phyloP scores from a whole-genome alignment of 2,329 filamentous ascomycete genomes.

The Aureobasidium mangrovei region DNA sequence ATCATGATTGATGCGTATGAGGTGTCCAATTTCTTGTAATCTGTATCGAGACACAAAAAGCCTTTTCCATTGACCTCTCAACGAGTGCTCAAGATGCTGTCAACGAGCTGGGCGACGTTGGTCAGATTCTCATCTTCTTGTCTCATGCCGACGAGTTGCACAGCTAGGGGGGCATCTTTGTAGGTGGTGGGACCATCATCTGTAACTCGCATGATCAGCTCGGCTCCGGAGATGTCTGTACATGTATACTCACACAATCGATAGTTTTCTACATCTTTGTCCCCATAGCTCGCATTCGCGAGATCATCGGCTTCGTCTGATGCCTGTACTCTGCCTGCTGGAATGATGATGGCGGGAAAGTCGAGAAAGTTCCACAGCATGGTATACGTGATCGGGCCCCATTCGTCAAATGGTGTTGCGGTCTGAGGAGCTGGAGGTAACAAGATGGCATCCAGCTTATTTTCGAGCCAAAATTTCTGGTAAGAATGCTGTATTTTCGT shows the following conservation, averaged over 20 bases:
- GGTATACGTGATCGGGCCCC: constrained; percentile 42
- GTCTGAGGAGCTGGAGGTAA: constrained; percentile 19
- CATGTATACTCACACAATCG: constrained; percentile 34
- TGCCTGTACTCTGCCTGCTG: constrained; percentile 26
- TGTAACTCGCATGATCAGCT: neutral
- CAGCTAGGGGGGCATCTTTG: constrained; percentile 40
- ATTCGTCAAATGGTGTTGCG: constrained; percentile 20
- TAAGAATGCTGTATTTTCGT: constrained; percentile 16
- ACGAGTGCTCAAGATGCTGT: neutral
- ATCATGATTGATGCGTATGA: constrained; percentile 22
- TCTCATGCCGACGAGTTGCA: constrained; percentile 47
- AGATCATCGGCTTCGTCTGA: constrained; percentile 22
- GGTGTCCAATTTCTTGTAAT: constrained; percentile 19
- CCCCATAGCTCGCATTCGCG: constrained; percentile 22
- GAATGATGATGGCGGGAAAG: constrained; percentile 45
- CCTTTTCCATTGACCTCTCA: neutral
- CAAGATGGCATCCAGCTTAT: constrained; percentile 19
- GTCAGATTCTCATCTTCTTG: constrained; percentile 48
- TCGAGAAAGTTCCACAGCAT: constrained; percentile 26
- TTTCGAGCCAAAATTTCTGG: constrained; percentile 18
- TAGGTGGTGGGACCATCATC: constrained; percentile 38
- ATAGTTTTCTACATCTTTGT: constrained; percentile 39
- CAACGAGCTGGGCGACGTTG: constrained; percentile 18
- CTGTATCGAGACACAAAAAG: neutral
- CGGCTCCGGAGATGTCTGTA: constrained; percentile 2